These are phyloP conservation scores for Phoma sp. DNA, from an alignment of 2,329 filamentous ascomycete genomes.

Conservation along the genomic window DNA sequence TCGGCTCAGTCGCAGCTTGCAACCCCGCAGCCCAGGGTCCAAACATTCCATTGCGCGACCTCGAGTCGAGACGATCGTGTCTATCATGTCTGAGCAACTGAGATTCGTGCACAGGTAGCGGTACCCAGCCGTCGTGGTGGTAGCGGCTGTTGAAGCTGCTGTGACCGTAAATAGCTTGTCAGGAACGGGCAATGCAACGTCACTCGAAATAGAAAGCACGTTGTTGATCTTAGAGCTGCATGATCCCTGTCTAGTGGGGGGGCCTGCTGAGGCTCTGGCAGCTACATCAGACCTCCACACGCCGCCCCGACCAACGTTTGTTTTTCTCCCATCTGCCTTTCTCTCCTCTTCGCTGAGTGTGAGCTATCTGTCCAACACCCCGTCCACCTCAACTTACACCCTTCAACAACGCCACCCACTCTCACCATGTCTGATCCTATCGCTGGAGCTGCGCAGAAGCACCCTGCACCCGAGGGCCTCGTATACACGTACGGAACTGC, in stretches of 20 bases:
- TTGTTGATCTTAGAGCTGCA: slow-evolving; percentile 11
- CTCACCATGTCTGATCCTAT: slow-evolving; percentile 42
- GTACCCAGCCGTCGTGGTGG: not conserved
- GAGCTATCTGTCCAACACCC: slow-evolving; percentile 4
- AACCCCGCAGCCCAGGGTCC: slow-evolving; percentile 1
- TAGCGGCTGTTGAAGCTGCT: not conserved
- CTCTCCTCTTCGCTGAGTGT: slow-evolving; percentile 15
- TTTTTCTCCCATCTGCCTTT: slow-evolving; percentile 1
- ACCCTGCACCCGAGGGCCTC: slow-evolving; percentile 47
- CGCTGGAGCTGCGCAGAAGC: slow-evolving; percentile 40
- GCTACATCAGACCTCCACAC: slow-evolving; percentile 13
- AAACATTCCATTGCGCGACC: not conserved
- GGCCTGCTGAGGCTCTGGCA: slow-evolving; percentile 11
- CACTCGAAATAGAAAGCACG: slow-evolving; percentile 11
- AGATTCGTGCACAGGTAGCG: not conserved
- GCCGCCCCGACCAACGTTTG: not conserved
- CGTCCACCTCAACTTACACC: not conserved
- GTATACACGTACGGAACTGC: slow-evolving; percentile 51
- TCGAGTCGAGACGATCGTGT: not conserved
- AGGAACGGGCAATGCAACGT: slow-evolving; percentile 16
- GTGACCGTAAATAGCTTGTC: slow-evolving; percentile 7
- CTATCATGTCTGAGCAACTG: not conserved
- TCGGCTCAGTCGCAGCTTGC: not conserved
- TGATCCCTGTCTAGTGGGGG: slow-evolving; percentile 12
- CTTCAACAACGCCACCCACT: not conserved